These are phyloP conservation scores for Cadophora gregata DNA, from an alignment of 2,329 filamentous ascomycete species.

Conservation along the genomic window DNA sequence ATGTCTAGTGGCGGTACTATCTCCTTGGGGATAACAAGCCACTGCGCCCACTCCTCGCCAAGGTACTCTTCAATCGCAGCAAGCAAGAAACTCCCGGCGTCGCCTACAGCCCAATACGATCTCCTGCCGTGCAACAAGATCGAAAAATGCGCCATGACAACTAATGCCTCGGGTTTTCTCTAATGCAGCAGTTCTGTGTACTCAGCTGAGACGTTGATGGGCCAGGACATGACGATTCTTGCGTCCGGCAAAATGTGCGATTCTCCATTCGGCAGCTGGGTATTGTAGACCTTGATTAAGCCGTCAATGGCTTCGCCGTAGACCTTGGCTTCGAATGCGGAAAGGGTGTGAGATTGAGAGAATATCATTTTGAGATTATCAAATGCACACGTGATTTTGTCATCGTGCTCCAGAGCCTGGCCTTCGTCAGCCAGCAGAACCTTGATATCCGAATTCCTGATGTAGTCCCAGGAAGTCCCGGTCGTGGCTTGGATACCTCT, in stretches of 20 bases:
- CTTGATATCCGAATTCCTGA: conserved; percentile 40
- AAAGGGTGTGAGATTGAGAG: conserved; percentile 15
- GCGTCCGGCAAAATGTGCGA: conserved; percentile 10
- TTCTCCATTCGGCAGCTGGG: neutral
- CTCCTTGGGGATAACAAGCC: conserved; percentile 15
- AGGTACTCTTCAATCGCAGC: conserved; percentile 33
- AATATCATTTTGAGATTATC: conserved; percentile 15
- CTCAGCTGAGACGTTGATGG: conserved; percentile 44
- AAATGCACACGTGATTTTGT: conserved; percentile 13
- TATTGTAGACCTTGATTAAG: conserved; percentile 32
- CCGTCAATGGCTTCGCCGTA: conserved; percentile 25
- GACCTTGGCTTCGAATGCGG: conserved; percentile 3
- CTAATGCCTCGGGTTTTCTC: conserved; percentile 45
- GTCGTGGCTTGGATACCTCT: conserved; percentile 40
- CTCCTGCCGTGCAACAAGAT: conserved; percentile 43
- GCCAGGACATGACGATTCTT: conserved; percentile 45
- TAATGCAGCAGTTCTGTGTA: conserved; percentile 44
- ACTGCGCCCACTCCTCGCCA: conserved; percentile 29
- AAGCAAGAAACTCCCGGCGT: conserved; percentile 37
- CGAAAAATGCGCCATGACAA: conserved; percentile 47
- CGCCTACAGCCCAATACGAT: conserved; percentile 38
- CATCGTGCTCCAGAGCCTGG: neutral
- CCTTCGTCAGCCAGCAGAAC: conserved; percentile 31
- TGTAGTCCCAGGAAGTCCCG: conserved; percentile 31
- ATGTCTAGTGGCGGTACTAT: conserved; percentile 1